Evolutionary conservation across 2,329 filamentous ascomycete genomes (phyloP).

Genomic region (Fusarium lyarnte): DNA sequence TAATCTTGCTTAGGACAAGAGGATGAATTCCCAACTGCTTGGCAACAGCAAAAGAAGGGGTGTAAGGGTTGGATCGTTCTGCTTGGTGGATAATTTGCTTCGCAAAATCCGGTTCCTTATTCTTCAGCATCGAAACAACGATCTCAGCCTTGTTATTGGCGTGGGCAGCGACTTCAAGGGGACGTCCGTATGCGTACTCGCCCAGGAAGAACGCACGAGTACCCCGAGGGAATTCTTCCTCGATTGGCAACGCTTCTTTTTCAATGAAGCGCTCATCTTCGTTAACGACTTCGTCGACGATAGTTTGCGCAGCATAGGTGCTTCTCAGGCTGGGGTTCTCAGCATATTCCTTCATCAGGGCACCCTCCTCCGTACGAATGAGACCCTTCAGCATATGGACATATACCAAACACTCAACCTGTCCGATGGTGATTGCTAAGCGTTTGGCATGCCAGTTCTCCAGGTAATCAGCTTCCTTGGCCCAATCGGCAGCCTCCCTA

Average conservation of each 20-base stretch:
- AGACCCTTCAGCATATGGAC: slow-evolving; percentile 95
- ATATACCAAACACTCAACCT: slow-evolving; percentile 88
- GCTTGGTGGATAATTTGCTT: slow-evolving; percentile 76
- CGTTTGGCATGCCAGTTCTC: slow-evolving; percentile 91
- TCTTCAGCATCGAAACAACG: slow-evolving; percentile 76
- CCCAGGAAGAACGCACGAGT: slow-evolving; percentile 93
- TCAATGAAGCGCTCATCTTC: slow-evolving; percentile 95
- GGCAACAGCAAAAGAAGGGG: slow-evolving; percentile 88
- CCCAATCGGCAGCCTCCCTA: slow-evolving; percentile 82
- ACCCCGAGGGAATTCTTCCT: slow-evolving; percentile 87
- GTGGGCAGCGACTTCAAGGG: slow-evolving; percentile 83
- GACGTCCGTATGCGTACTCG: slow-evolving; percentile 90
- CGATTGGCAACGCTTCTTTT: slow-evolving; percentile 83
- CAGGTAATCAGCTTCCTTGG: slow-evolving; percentile 83
- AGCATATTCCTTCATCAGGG: slow-evolving; percentile 91
- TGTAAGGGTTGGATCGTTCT: slow-evolving; percentile 78
- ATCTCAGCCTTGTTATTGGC: slow-evolving; percentile 79
- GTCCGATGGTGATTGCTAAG: slow-evolving; percentile 85
- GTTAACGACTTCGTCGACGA: slow-evolving; percentile 90
- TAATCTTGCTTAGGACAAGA: slow-evolving; percentile 92
- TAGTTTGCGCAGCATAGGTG: slow-evolving; percentile 88
- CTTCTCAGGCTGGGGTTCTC: slow-evolving; percentile 85
- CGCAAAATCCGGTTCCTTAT: slow-evolving; percentile 83
- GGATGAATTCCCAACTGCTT: slow-evolving; percentile 83
- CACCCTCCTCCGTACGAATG: slow-evolving; percentile 88